Evolutionary conservation across 2,329 filamentous ascomycete genomes (phyloP), one percentile per base, ranked within the genome.

Genomic region (Sclerotiophoma versabilis): DNA sequence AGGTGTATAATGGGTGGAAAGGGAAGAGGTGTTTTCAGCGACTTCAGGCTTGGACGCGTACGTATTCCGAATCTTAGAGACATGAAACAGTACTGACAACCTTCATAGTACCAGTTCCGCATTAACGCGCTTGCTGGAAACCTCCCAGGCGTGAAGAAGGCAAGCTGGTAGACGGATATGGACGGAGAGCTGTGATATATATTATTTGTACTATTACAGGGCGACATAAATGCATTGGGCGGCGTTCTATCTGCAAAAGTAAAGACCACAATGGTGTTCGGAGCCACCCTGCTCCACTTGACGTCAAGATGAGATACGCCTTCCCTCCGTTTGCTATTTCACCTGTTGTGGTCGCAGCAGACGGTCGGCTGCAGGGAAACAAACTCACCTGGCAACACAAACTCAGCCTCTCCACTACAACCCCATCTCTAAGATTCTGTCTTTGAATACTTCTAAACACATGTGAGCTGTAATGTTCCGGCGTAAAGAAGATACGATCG

Each of bases 1-100:
- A 83, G 95, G 65, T 99, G 95, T 80, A 88, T 96, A 47, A 84
- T 93, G 74, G 92, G 92, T 63, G 95, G 95, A n/a, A 92, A 91
- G 75, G 89, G 89, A 15, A 84, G 92, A 65, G 92, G 92, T 88
- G 83, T 99, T n/a, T 83, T 98, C 63, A 87, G 92, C 52, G 93
- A 95, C 72, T 99, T 99, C 71, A 91, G 92, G 77, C 84, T 99
- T 83, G 87, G 89, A 54, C 85, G 93, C 80, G 93, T 98, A 84
- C 74, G 91, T 62, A 10, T 5, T 9, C 6, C 20, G 7, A 12
- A 11, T 8, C 11, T 7, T 1, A 8, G 4, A 4, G 5, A n/a
- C 20, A 10, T 4, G 19, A 9, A 20, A 3, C 14, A 25, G 14
- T 34, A 52, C 69, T 64, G 60, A 69, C 46, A n/a, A 11, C 14